Evolutionary conservation across 2,329 filamentous ascomycete genomes (phyloP).

Genomic region (Epichloe brachyelytri): DNA sequence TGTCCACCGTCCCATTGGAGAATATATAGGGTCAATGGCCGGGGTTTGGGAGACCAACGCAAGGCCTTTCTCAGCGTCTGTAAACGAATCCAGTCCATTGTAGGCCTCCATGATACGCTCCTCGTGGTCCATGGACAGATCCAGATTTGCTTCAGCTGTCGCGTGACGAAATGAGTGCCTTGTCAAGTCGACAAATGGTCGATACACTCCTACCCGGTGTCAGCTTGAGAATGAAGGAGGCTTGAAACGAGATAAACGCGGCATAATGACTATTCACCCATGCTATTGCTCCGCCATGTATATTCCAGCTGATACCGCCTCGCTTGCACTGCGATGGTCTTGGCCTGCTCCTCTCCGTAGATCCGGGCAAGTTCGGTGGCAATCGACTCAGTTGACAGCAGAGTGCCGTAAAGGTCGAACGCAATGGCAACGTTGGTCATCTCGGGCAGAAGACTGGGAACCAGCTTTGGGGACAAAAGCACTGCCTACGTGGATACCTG

Average conservation of each 20-base stretch:
- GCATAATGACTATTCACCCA: conserved; percentile 38
- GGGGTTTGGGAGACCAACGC: conserved; percentile 26
- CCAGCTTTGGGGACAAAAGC: no score
- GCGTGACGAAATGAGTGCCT: conserved; percentile 48
- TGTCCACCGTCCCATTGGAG: conserved; percentile 53
- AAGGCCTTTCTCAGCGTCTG: conserved; percentile 46
- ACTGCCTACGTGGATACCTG: no score
- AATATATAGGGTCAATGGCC: conserved; percentile 45
- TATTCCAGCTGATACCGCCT: conserved; percentile 63
- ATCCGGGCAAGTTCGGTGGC: conserved; percentile 41
- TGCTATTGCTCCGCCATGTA: conserved; percentile 63
- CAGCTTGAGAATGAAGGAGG: background rate
- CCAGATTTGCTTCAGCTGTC: conserved; percentile 39
- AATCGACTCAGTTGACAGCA: conserved; percentile 61
- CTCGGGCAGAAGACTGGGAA: background rate
- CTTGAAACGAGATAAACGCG: background rate
- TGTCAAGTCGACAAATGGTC: conserved; percentile 31
- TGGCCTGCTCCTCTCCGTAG: conserved; percentile 44
- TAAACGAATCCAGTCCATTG: conserved; percentile 49
- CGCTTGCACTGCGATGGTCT: conserved; percentile 46
- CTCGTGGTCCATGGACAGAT: conserved; percentile 30
- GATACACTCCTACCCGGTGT: conserved; percentile 29
- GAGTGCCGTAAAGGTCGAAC: conserved; percentile 65
- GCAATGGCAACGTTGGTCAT: conserved; percentile 39
- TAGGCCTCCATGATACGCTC: conserved; percentile 48